A percentile compares a stretch with the other conserved stretches of the same genome.
Evolutionary conservation across 768 basidiomycete species (phyloP).

Genomic region (Imleria badia): DNA sequence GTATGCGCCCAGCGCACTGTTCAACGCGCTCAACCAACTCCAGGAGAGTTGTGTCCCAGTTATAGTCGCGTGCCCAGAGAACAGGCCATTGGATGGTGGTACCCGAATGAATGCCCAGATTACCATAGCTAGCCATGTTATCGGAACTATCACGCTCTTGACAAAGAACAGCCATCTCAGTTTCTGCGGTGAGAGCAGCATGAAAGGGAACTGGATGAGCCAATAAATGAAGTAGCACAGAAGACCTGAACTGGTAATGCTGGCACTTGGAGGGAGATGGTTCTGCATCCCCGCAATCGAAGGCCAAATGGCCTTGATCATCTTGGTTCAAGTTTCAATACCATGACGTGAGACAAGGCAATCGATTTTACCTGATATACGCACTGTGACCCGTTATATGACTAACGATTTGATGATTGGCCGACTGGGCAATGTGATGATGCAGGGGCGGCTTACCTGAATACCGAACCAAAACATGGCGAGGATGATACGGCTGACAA

Average conservation of each 20-base stretch:
- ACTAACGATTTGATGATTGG: slow-evolving; percentile 30
- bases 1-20: slow-evolving; percentile 74
- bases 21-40: slow-evolving; percentile 78
- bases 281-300: slow-evolving; percentile 65
- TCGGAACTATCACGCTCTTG: slow-evolving; percentile 65
- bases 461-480: slow-evolving; percentile 85
- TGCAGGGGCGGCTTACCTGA: slow-evolving; percentile 41
- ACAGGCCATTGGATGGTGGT: slow-evolving; percentile 60
- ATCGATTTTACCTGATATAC: slow-evolving; percentile 53
- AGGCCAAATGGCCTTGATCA: slow-evolving; percentile 86
- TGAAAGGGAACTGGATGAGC: slow-evolving; percentile 72
- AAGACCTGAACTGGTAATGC: slow-evolving; percentile 69
- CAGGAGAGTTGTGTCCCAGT: slow-evolving; percentile 60
- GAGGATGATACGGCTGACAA: slow-evolving; percentile 73
- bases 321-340: slow-evolving; percentile 29
- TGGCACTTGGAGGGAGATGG: slow-evolving; percentile 51
- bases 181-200: slow-evolving; percentile 75
- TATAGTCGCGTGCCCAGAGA: slow-evolving; percentile 49
- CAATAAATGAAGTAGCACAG: slow-evolving; percentile 78
- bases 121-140: slow-evolving; percentile 66
- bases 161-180: slow-evolving; percentile 76
- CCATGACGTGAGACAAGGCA: background rate
- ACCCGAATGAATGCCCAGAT: slow-evolving; percentile 76
- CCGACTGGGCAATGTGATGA: background rate
- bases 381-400: slow-evolving; percentile 65